phyloP scores from a whole-genome alignment of 306 rosid genomes.

The Cicer chorassanicum region DNA sequence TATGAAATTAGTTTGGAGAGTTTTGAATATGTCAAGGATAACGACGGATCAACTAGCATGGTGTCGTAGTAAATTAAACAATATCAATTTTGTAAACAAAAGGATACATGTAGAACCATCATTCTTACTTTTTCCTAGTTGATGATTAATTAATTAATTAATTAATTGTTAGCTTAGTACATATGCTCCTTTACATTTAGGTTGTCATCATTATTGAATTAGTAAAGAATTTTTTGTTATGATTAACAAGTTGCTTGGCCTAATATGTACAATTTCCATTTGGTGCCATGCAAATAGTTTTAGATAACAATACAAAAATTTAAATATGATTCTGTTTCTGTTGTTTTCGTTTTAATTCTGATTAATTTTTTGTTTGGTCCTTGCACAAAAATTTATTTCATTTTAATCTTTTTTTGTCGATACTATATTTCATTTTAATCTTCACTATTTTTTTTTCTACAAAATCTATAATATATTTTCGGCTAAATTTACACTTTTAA shows the following conservation, averaged over 20 bases:
- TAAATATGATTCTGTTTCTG: no score
- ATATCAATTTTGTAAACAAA: constrained; percentile 61
- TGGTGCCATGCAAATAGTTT: not conserved
- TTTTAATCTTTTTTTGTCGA: no score
- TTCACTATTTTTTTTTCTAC: no score
- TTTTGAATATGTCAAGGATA: constrained; percentile 78
- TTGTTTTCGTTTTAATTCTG: no score
- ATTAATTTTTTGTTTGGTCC: no score
- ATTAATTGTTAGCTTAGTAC: not conserved
- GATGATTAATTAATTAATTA: constrained; percentile 28
- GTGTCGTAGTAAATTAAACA: constrained; percentile 79
- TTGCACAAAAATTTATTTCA: no score
- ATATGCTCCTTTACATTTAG: constrained; percentile 26
- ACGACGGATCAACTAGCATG: constrained; percentile 86
- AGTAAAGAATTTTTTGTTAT: not conserved
- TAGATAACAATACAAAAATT: not conserved
- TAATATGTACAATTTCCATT: not conserved
- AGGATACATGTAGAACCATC: constrained; percentile 78
- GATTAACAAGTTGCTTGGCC: not conserved
- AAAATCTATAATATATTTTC: no score
- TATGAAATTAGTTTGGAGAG: constrained; percentile 83
- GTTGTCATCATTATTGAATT: constrained; percentile 13
- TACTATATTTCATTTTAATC: no score
- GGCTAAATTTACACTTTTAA: no score
- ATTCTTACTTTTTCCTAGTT: constrained; percentile 83